Evolutionary conservation across 2,329 filamentous ascomycete genomes (phyloP).

Genomic region (Clonostachys rhizophaga): DNA sequence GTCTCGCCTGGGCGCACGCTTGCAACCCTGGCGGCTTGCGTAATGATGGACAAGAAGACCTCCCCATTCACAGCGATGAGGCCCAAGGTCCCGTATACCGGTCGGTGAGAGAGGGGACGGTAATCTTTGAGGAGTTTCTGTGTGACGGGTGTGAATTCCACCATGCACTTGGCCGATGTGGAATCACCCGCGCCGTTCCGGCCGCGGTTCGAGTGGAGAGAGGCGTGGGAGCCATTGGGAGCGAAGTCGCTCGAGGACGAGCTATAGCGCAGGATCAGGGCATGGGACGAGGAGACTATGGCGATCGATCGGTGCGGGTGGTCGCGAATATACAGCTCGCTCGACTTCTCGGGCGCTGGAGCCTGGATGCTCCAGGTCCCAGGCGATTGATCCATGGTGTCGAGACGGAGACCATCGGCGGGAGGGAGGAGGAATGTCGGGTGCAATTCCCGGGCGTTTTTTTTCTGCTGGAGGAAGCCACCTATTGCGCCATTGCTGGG

Average conservation of each 20-base stretch:
- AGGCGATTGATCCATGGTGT: constrained; percentile 43
- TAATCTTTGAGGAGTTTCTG: constrained; percentile 70
- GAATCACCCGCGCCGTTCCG: constrained; percentile 23
- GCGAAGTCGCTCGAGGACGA: constrained; percentile 55
- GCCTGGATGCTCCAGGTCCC: constrained; percentile 39
- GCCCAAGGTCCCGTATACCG: constrained; percentile 81
- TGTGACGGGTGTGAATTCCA: constrained; percentile 71
- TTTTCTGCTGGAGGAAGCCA: too few species aligned
- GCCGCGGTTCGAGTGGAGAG: constrained; percentile 39
- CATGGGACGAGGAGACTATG: constrained; percentile 73
- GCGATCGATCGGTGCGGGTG: constrained; percentile 84
- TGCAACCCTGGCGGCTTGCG: constrained; percentile 71
- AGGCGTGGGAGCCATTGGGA: constrained; percentile 53
- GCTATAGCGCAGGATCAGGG: constrained; percentile 80
- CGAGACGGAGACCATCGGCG: constrained; percentile 4
- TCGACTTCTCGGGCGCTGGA: constrained; percentile 53
- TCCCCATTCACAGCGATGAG: constrained; percentile 79
- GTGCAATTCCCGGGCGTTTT: too few species aligned
- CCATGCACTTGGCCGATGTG: constrained; percentile 67
- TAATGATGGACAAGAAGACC: constrained; percentile 89
- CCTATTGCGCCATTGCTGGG: too few species aligned
- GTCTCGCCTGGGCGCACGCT: constrained; percentile 83
- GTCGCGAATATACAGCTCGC: constrained; percentile 81
- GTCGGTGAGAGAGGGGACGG: constrained; percentile 66
- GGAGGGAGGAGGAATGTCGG: neutral